Evolutionary conservation across 2,329 filamentous ascomycete species (phyloP), one percentile per base, ranked within the genome.

Genomic region (Anisogramma anomala): DNA sequence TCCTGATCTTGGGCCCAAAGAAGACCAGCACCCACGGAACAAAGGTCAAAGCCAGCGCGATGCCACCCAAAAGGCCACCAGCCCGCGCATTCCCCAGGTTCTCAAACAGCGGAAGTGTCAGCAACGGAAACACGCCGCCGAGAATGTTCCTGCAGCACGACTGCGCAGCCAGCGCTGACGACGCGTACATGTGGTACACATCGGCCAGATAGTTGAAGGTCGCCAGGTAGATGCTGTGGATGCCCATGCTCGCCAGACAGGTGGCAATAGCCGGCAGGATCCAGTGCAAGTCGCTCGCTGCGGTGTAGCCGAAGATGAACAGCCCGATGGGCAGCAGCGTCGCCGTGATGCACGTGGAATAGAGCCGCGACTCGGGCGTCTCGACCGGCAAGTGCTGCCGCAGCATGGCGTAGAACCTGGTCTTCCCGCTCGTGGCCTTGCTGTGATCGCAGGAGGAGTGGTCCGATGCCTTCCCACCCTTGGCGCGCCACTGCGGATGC

Each of bases 191-290:
- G 55, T 87, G 82, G 58, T 94, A 95, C 1, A 80, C 81, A 55
- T 95, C 88, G 15, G 87, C 86, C 1, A 95, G 70, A 52, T 94
- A 95, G 57, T 95, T 95, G 65, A 95, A 94, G 0, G 86, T 84
- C 3, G 87, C 81, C 1, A 95, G 71, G 55, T 93, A 93, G 26
- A 95, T 77, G 30, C 77, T 80, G 58, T 85, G 89, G 49, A 95
- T 93, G 20, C 88, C 82, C 67, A 89, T 83, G 0, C 83, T 89
- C 0, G 85, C 79, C 45, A 86, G 73, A 0, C 70, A 75, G 25
- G 94, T 69, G 0, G 77, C 81, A 3, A 89, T 60, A 0, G 77
- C 63, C 0, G 85, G 84, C 0, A 76, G 74, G 41, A 85, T 79
- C 83, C 83, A 89, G 48, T 76, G 82, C 2, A 79, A 68, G 1